Base-by-base conservation (phyloP, 306 rosid genomes). In the Lathyrus sativus region DNA sequence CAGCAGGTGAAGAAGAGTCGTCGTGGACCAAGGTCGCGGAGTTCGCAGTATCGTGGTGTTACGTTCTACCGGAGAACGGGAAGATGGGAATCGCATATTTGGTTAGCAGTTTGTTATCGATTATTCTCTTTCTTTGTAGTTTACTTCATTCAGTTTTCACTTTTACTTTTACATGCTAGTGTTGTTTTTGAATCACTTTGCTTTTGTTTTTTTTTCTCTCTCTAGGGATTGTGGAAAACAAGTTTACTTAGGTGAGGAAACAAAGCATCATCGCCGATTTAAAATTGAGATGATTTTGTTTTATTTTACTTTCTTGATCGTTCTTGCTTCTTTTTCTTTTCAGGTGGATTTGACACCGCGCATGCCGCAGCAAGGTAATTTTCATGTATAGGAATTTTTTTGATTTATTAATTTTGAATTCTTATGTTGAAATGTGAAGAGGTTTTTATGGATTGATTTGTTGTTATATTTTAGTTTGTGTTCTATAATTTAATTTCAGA, bases 11-110 rank as follows among this genome's bases (percentile, higher is more conserved):
- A 82, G 80, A 92, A 87, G 84, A 88, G 96, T 56, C 92, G 98
- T 6, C 70, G 98, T 3, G 98, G 98, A 60, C 98, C 98, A 7
- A 71, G 90, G 86, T 89, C 98, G 1, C 55, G 96, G 7, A 92
- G 98, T 81, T 92, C 98, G 1, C 95, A 92, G 87, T 92, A 92
- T 77, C 92, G 98, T 2, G 98, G 98, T 6, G 96, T 92, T 41
- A 92, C 98, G 59, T 92, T 85, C 69, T 89, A 92, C 46, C 85
- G 98, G 67, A 83, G 98, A 51, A 92, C 98, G 4, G 98, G 98
- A 33, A 61, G 98, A 76, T 92, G 98, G 98, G 98, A 92, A 80
- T 92, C 98, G 61, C 98, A 92, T 72, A 92, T 92, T 57, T 92
- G 98, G 98, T 92, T 35, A 31, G 87, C 58, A 51, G 50, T 76